Base-by-base conservation (phyloP, 1,139 yeast species). In the Scheffersomyces quercinus region DNA sequence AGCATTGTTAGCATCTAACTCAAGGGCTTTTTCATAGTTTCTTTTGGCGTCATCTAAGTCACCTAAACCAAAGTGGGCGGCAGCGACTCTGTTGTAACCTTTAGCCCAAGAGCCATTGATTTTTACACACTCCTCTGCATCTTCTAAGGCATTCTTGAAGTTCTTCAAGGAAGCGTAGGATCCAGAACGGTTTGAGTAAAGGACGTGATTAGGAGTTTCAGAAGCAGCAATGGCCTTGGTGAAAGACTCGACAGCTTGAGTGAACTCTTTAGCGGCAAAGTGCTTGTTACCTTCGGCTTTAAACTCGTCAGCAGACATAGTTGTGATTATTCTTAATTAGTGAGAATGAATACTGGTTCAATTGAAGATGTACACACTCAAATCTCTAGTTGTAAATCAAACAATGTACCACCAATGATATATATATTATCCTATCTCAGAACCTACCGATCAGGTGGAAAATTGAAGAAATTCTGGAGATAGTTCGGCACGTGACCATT, bases 161-260 rank as follows among this genome's bases (percentile, higher is more conserved):
- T 89, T 69, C 60, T 84, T 84, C 68, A 85, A 68, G 11, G 97
- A 88, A 3, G 97, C 87, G 58, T 85, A 85, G 44, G 89, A 80
- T 9, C 96, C 99, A n/a, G 97, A 90, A 65, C 98, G 83, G 70
- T 93, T 93, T 43, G 97, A 89, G 63, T 75, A 90, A 46, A 93
- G 76, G 20, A 93, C 97, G 64, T 91, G 97, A 64, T 89, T 90
- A 52, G 97, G 96, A 11, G 75, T 55, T 38, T 83, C 71, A 0
- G 96, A 84, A n/a, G 81, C 88, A 38, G 82, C 93, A 59, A 93
- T 93, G 36, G 98, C 99, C 65, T 88, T 79, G 29, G 93, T 71
- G 70, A 93, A 93, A 49, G 71, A 67, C 39, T 85, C 96, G 49
- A 87, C 81, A 40, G 99, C 98, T 55, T 82, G 79, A 13, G 75